Percentiles rank a stretch among this genome's conserved stretches.
phyloP scores from a whole-genome alignment of 2,329 filamentous ascomycete species.

The Fusarium bulbicola region DNA sequence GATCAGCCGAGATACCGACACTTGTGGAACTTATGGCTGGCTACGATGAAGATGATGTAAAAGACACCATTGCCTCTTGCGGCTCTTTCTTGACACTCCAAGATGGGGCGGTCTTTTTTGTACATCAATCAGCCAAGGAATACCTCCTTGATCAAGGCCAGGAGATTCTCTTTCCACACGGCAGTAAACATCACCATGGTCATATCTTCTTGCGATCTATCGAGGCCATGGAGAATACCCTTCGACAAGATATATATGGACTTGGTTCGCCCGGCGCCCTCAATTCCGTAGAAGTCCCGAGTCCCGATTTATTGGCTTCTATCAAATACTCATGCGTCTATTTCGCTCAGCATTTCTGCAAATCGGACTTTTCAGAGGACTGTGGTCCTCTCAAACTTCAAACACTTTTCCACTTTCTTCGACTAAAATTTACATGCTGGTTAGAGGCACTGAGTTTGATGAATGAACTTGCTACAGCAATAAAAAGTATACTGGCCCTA shows the following conservation, averaged over 20 bases:
- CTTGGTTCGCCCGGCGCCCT: accelerated
- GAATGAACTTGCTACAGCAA: no score
- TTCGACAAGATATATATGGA: accelerated
- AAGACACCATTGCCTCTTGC: accelerated
- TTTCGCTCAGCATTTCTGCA: neutral
- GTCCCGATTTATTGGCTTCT: accelerated
- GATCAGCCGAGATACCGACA: neutral
- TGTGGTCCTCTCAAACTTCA: no score
- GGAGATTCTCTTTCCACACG: accelerated
- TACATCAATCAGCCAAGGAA: neutral
- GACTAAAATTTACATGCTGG: no score
- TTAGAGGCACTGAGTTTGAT: no score
- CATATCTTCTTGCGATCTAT: no score
- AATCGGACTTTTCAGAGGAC: no score
- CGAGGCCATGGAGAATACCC: neutral
- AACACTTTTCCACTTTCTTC: no score
- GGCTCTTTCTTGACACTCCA: accelerated
- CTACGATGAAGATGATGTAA: accelerated
- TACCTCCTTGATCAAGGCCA: neutral
- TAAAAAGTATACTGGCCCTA: no score
- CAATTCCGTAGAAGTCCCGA: accelerated
- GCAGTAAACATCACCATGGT: no score
- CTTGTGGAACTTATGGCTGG: accelerated
- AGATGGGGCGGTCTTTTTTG: accelerated
- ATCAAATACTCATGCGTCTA: accelerated